Percentiles rank a stretch among this genome's conserved stretches.
Evolutionary conservation across 352 stramenopile species (phyloP).

Genomic region (Peronospora belbahrii): DNA sequence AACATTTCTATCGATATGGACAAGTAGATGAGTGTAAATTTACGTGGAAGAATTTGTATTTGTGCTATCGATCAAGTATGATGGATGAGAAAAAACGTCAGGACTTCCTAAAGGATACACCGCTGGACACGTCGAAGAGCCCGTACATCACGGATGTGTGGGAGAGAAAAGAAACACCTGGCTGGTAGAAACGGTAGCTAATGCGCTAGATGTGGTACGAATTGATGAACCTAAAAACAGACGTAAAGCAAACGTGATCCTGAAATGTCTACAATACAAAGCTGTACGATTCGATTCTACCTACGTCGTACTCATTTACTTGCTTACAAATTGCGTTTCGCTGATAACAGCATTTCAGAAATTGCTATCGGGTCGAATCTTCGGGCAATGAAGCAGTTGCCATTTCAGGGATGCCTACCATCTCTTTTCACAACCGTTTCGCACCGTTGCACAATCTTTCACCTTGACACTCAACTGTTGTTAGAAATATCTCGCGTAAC

Average conservation of each 20-base stretch:
- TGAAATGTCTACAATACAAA: not conserved
- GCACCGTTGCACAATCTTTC: no score
- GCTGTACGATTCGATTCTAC: conserved; percentile 12
- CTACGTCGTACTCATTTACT: conserved; percentile 18
- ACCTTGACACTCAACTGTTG: no score
- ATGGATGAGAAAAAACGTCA: conserved; percentile 73
- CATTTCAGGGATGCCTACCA: no score
- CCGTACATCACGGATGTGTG: conserved; percentile 55
- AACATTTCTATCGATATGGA: conserved; percentile 71
- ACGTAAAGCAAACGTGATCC: not conserved
- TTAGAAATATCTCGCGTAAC: no score
- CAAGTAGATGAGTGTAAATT: conserved; percentile 70
- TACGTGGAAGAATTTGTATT: conserved; percentile 75
- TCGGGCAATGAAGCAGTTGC: no score
- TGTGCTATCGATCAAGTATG: conserved; percentile 68
- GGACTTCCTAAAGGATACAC: conserved; percentile 59
- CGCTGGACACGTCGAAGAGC: conserved; percentile 46
- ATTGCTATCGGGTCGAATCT: no score
- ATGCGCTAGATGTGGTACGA: not conserved
- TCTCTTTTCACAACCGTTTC: no score
- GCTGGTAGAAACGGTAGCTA: conserved; percentile 39
- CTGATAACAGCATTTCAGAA: no score
- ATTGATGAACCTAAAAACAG: not conserved
- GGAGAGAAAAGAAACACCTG: conserved; percentile 53
- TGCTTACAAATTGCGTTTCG: conserved; percentile 9